These are phyloP conservation scores for Conidiobolus coronatus DNA, from an alignment of 371 early-diverging fungal species.

Conservation along the genomic window DNA sequence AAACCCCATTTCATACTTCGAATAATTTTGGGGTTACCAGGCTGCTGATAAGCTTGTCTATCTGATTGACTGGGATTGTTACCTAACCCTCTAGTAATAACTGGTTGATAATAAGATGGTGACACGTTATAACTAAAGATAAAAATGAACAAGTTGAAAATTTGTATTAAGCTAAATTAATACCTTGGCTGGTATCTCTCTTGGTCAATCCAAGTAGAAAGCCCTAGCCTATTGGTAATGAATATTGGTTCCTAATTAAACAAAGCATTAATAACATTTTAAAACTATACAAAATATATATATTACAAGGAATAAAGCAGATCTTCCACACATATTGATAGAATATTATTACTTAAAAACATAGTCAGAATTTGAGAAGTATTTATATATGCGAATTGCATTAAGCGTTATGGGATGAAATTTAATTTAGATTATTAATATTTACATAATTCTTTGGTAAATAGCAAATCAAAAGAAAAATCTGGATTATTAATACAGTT, in stretches of 20 bases:
- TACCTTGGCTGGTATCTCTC: background rate
- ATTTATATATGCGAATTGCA: too few species aligned
- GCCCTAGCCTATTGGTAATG: background rate
- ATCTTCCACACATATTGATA: slow-evolving; percentile 3
- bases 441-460: too few species aligned
- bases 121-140: slow-evolving; percentile 1
- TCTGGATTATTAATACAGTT: too few species aligned
- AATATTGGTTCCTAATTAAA: background rate
- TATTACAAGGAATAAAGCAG: slow-evolving; percentile 1
- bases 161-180: background rate
- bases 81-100: background rate
- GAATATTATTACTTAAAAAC: background rate
- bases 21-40: too few species aligned
- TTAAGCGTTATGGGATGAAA: too few species aligned
- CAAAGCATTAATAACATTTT: background rate
- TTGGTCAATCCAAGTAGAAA: background rate
- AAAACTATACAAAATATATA: background rate
- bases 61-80: too few species aligned
- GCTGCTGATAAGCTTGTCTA: too few species aligned
- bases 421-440: too few species aligned
- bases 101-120: slow-evolving; percentile 2
- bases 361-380: too few species aligned
- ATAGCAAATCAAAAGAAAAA: too few species aligned
- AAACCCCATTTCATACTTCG: slow-evolving; percentile 4
- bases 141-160: background rate